Evolutionary conservation across 163 green algal species (phyloP), one percentile per base, ranked within the genome.

Genomic region (Volvox carteri): DNA sequence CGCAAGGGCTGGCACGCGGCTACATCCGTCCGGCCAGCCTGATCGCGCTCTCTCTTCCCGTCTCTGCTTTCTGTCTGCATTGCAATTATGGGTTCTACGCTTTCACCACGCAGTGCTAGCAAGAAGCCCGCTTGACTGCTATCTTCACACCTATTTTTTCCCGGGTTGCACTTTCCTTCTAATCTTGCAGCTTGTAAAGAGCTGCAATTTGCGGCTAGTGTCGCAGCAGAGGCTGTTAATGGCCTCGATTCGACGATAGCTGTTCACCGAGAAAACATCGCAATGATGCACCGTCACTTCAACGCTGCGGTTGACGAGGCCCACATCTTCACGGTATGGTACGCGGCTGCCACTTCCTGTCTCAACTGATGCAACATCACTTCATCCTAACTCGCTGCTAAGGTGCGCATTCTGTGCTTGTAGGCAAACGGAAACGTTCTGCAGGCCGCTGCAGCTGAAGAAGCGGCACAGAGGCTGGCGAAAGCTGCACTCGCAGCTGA

Each of bases 361-460:
- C n/a, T n/a, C n/a, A n/a, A n/a, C n/a, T n/a, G n/a, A n/a, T n/a
- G n/a, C n/a, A n/a, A n/a, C n/a, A n/a, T n/a, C n/a, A n/a, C n/a
- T n/a, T n/a, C n/a, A n/a, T n/a, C n/a, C n/a, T n/a, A n/a, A n/a
- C n/a, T n/a, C n/a, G n/a, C n/a, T n/a, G n/a, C n/a, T n/a, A n/a
- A n/a, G n/a, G n/a, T n/a, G n/a, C n/a, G n/a, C n/a, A n/a, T 77
- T 35, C 39, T 33, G 25, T 65, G 28, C 33, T 56, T 39, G 77
- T 37, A 88, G 83, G 68, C 83, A 0, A 65, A 44, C 25, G 83
- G 83, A 5, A 81, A 81, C 50, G 0, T 60, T 0, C 12, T 88
- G 25, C 83, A 88, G 23, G 83, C 83, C 5, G 52, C 83, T 14
- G 83, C 83, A 7, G 83, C 83, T 30, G 68, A 88, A 12, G 83